A percentile compares a stretch with the other conserved stretches of the same genome.
phyloP scores from a whole-genome alignment of 1,139 yeast species.

The Candida dubliniensis region DNA sequence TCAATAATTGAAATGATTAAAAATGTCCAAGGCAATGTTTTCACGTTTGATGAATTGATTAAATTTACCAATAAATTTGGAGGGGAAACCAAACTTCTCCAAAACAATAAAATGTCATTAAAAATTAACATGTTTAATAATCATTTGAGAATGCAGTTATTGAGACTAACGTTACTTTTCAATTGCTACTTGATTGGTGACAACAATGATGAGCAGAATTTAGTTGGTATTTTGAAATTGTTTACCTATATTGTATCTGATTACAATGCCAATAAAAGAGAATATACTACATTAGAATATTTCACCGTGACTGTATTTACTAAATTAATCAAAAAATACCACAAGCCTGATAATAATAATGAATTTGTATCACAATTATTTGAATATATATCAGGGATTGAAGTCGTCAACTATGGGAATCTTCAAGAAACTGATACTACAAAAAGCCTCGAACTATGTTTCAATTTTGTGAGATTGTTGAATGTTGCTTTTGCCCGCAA shows the following conservation, averaged over 20 bases:
- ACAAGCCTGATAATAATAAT: no score
- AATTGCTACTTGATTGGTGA: constrained; percentile 4
- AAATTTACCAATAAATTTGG: constrained; percentile 4
- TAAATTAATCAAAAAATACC: neutral
- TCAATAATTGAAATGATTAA: constrained; percentile 5
- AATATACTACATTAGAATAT: constrained; percentile 10
- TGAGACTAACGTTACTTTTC: constrained; percentile 15
- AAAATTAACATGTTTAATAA: constrained; percentile 15
- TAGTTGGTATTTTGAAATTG: constrained; percentile 1
- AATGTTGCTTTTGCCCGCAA: no score
- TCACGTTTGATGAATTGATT: constrained; percentile 1
- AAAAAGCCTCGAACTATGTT: no score
- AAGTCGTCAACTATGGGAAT: no score
- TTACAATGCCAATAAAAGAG: constrained; percentile 16
- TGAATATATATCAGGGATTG: no score
- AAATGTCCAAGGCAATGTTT: neutral
- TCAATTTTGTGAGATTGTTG: no score
- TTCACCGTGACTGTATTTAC: constrained; percentile 9
- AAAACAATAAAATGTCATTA: constrained; percentile 5
- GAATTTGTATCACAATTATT: no score
- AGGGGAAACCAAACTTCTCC: neutral
- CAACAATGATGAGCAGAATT: neutral
- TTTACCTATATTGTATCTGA: constrained; percentile 19
- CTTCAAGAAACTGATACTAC: no score
- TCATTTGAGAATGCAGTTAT: constrained; percentile 10